Evolutionary conservation across 2,329 filamentous ascomycete species (phyloP).

Genomic region (Pseudopithomyces chartarum): DNA sequence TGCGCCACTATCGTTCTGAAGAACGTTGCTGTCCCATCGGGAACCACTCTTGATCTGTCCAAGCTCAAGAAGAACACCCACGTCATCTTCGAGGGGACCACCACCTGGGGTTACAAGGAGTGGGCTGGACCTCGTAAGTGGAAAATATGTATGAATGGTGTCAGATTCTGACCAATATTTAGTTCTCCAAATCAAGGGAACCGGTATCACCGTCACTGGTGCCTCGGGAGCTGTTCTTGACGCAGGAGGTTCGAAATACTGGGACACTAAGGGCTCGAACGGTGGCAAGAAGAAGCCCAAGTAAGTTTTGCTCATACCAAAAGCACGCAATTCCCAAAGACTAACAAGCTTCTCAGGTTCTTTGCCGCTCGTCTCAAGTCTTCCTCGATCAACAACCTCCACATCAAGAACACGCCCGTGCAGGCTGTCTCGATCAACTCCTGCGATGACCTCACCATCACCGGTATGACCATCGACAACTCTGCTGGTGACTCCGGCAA

Average conservation of each 20-base stretch:
- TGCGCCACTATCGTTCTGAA: constrained; percentile 62
- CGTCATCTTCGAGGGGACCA: constrained; percentile 68
- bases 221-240: constrained; percentile 60
- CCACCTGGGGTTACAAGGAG: constrained; percentile 68
- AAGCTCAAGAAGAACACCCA: constrained; percentile 56
- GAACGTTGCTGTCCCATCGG: constrained; percentile 61
- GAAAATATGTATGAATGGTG: neutral
- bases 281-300: constrained; percentile 52
- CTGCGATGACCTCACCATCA: constrained; percentile 51
- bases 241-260: constrained; percentile 59
- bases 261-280: constrained; percentile 53
- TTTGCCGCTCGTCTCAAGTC: constrained; percentile 61
- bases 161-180: constrained; percentile 52
- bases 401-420: constrained; percentile 60
- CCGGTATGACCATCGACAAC: constrained; percentile 62
- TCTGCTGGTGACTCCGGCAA: constrained; percentile 54
- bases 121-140: constrained; percentile 61
- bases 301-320: constrained; percentile 9
- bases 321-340: too few species aligned
- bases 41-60: constrained; percentile 63
- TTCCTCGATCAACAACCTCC: constrained; percentile 56
- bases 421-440: constrained; percentile 57
- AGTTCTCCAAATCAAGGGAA: constrained; percentile 58
- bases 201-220: constrained; percentile 61
- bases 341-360: constrained; percentile 59